phyloP scores from a whole-genome alignment of 192 early-diverging fungal species.

The Pilaira anomala region DNA sequence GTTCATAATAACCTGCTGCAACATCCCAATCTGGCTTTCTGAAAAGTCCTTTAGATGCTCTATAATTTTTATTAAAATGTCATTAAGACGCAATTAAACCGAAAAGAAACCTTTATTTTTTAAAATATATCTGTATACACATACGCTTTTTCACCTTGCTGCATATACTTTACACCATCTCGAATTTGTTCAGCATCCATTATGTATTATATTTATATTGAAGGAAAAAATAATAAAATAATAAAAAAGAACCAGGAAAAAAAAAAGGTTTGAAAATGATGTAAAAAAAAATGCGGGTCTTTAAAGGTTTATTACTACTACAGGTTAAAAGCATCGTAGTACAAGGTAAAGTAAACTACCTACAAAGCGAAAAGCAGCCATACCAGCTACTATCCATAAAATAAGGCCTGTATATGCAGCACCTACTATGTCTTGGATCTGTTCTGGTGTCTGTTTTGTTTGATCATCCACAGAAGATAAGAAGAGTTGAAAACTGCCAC shows the following conservation, averaged over 20 bases:
- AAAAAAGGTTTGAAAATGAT: constrained; percentile 4
- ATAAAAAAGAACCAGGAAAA: too few species aligned
- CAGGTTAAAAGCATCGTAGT: constrained; percentile 17
- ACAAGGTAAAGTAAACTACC: constrained; percentile 75
- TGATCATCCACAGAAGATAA: constrained; percentile 8
- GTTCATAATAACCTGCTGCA: constrained; percentile 66
- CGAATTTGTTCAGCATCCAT: constrained; percentile 41
- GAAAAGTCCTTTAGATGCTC: constrained; percentile 55
- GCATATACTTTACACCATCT: constrained; percentile 45
- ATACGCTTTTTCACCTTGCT: constrained; percentile 57
- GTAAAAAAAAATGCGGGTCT: not conserved
- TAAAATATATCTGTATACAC: not conserved
- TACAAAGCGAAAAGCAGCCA: constrained; percentile 73
- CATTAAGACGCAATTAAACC: too few species aligned
- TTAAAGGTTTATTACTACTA: too few species aligned
- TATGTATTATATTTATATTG: not conserved
- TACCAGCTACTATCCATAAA: constrained; percentile 77
- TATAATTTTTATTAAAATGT: constrained; percentile 18
- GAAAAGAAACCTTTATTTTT: not conserved
- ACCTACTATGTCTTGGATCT: constrained; percentile 19
- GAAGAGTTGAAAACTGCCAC: constrained; percentile 27
- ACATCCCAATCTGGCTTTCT: constrained; percentile 78
- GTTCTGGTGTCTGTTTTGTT: constrained; percentile 6
- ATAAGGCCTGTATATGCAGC: constrained; percentile 78
- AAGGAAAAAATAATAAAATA: too few species aligned